A percentile compares a stretch with the other conserved stretches of the same genome.
These are phyloP conservation scores for Cercospora berteroae DNA, from an alignment of 2,329 filamentous ascomycete species.

Conservation along the genomic window DNA sequence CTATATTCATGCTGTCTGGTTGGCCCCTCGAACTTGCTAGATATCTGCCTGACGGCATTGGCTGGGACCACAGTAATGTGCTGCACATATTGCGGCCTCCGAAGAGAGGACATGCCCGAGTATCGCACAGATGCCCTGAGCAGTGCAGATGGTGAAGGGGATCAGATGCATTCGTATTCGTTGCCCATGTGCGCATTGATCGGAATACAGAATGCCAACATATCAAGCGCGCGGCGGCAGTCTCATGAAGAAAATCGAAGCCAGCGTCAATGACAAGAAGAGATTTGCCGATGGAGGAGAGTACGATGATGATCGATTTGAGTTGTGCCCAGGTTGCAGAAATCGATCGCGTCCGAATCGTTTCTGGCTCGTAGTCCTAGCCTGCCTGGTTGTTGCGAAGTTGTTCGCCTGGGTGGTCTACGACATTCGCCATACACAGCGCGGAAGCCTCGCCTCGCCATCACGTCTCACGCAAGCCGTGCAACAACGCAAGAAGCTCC, in stretches of 20 bases:
- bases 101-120: background rate
- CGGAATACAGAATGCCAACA: background rate
- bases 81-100: background rate
- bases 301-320: background rate
- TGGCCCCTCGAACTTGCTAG: background rate
- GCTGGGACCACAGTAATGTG: background rate
- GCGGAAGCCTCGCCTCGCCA: background rate
- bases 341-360: background rate
- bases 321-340: background rate
- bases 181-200: background rate
- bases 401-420: background rate
- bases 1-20: background rate
- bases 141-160: background rate
- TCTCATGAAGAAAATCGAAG: background rate
- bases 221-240: background rate
- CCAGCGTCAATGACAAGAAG: background rate
- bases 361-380: background rate
- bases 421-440: background rate
- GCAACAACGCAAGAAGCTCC: background rate
- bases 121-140: background rate
- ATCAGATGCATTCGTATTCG: background rate
- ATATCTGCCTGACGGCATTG: background rate
- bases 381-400: background rate
- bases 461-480: background rate
- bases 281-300: background rate